Conservation (phyloP, 176 grass and related monocot genomes). For the Eragrostis nindensis region DNA sequence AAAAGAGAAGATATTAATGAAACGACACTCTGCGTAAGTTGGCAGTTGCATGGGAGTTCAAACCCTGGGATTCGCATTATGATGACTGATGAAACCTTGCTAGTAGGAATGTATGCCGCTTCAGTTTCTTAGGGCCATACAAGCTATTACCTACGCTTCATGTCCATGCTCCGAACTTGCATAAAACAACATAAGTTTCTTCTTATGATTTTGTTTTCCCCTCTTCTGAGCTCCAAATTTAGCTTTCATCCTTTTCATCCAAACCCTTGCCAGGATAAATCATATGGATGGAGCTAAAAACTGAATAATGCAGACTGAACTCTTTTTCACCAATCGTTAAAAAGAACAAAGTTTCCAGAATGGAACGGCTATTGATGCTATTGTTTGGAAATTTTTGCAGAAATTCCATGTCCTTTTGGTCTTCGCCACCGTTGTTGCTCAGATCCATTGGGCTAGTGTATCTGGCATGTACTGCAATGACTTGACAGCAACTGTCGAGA, state of each 20-base stretch:
- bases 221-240: not conserved
- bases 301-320: not conserved
- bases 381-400: slow-evolving; percentile 43
- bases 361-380: not conserved
- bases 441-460: slow-evolving; percentile 34
- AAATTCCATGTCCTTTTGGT: slow-evolving; percentile 45
- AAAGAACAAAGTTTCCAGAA: not conserved
- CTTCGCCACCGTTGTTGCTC: slow-evolving; percentile 28
- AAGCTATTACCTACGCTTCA: not conserved
- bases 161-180: not conserved
- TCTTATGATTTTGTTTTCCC: not conserved
- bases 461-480: slow-evolving; percentile 59
- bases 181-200: not conserved
- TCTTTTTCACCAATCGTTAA: not conserved
- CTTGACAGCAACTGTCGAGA: slow-evolving; percentile 52
- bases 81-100: not conserved
- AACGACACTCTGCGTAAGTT: not conserved
- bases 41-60: not conserved
- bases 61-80: not conserved
- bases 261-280: not conserved
- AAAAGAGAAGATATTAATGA: not conserved
- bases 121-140: not conserved
- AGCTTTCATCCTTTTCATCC: not conserved
- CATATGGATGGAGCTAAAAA: not conserved
- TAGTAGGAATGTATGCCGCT: not conserved